phyloP scores from a whole-genome alignment of 2,329 filamentous ascomycete genomes.

The Epichloe gansuensis region DNA sequence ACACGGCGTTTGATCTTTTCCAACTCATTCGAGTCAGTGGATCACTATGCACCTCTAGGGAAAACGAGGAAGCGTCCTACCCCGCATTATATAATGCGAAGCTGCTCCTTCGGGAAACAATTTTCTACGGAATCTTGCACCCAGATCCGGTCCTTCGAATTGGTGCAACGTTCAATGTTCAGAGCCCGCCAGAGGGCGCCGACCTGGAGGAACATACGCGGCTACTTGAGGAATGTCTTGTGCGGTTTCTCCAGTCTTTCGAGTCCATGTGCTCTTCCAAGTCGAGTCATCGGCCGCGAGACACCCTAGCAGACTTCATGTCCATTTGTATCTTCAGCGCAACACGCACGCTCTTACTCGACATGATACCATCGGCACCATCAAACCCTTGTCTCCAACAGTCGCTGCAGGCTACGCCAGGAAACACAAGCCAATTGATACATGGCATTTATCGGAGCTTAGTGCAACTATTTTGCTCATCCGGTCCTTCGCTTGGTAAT shows the following conservation, averaged over 20 bases:
- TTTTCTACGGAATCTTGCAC: conserved; percentile 41
- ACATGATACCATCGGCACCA: conserved; percentile 19
- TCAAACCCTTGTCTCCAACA: not conserved
- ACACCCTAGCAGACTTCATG: conserved; percentile 39
- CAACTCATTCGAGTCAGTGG: conserved; percentile 39
- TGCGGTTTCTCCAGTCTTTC: conserved; percentile 39
- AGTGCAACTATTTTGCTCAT: conserved; percentile 34
- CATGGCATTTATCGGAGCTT: conserved; percentile 17
- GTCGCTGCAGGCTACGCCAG: not conserved
- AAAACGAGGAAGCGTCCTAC: conserved; percentile 33
- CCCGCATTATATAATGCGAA: conserved; percentile 42
- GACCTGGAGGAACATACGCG: conserved; percentile 35
- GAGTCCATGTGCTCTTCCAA: conserved; percentile 26
- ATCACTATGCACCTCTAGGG: conserved; percentile 33
- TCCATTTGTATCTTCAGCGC: conserved; percentile 47
- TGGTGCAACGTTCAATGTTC: conserved; percentile 12
- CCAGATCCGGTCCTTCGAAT: conserved; percentile 29
- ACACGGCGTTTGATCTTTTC: conserved; percentile 38
- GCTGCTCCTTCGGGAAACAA: conserved; percentile 38
- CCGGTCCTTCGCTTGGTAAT: conserved; percentile 32
- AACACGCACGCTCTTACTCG: conserved; percentile 37
- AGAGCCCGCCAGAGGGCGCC: conserved; percentile 25
- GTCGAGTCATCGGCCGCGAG: conserved; percentile 26
- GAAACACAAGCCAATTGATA: not conserved
- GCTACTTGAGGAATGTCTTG: conserved; percentile 36